Evolutionary conservation across 345 rosid species (phyloP), one percentile per base, ranked within the genome.

Genomic region (Nasturtium officinale): DNA sequence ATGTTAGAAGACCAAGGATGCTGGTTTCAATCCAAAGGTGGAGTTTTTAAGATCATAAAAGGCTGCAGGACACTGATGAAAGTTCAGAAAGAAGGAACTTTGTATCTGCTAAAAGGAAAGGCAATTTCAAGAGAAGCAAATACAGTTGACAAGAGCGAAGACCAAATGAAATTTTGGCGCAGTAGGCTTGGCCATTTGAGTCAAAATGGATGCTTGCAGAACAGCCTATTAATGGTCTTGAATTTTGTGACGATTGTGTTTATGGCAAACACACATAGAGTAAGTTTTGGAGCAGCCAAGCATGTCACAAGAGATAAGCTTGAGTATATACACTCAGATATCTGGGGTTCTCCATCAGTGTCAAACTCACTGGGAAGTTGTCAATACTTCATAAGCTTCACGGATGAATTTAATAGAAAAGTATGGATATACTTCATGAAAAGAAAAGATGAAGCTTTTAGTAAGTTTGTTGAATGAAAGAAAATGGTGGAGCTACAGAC

Each of bases 341-440:
- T 40, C 0, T 40, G 45, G 16, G 45, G 16, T 4, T 40, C 45
- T 0, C 45, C 45, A 12, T 40, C 45, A 0, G n/a, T 40, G 1
- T 16, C 6, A 0, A 1, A 4, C 0, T 40, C 45, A 0, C 0
- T 40, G 0, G 45, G 45, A 12, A 1, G 0, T 0, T 40, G n/a
- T 4, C 45, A 40, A 13, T 40, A 40, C 6, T 40, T 40, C 2
- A 12, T 40, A 1, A 40, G 2, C 6, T 40, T 40, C 7, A 40
- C 6, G 0, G 16, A 40, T 40, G 45, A 40, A 1, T 40, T 4
- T 9, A 40, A 0, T 0, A 40, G 6, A 0, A 40, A 40, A 13
- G 16, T 13, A 1, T 40, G 16, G 45, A 5, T 40, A 3, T 40
- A 40, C 0, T 40, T 40, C 2, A 12, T 40, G 16, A 40, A 13